Percentiles rank a stretch among this genome's conserved stretches.
Evolutionary conservation across 225 moss, liverwort and hornwort genomes (phyloP).

Genomic region (Sphagnum tenellum): DNA sequence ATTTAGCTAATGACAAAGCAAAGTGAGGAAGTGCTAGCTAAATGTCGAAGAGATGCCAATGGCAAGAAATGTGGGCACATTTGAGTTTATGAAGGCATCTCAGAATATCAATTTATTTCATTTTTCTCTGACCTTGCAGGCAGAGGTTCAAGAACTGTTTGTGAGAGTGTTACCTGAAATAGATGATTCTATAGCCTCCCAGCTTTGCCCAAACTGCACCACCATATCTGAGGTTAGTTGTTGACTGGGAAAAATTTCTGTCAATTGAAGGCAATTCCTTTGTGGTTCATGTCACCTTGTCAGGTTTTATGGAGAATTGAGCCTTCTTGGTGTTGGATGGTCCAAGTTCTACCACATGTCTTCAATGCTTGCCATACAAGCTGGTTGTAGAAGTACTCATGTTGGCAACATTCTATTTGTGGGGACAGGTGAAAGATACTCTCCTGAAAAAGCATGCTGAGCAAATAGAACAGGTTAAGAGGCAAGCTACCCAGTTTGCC

Average conservation of each 20-base stretch:
- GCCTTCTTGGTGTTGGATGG: constrained; percentile 8
- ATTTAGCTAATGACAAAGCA: too few species aligned
- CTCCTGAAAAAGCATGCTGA: constrained; percentile 68
- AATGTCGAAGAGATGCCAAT: too few species aligned
- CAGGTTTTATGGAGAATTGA: too few species aligned
- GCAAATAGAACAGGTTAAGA: constrained; percentile 45
- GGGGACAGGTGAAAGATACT: constrained; percentile 55
- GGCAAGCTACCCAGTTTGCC: constrained; percentile 67
- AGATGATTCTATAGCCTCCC: constrained; percentile 66
- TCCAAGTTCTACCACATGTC: not conserved
- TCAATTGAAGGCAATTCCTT: too few species aligned
- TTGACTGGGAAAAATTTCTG: too few species aligned
- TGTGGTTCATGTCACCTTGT: too few species aligned
- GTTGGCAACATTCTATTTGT: not conserved
- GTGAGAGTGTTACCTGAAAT: constrained; percentile 64
- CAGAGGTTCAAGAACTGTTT: constrained; percentile 79
- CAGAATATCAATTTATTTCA: not conserved
- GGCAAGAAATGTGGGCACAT: too few species aligned
- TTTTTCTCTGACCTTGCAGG: constrained; percentile 27
- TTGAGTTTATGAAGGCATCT: not conserved
- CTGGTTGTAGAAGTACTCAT: not conserved
- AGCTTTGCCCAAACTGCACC: constrained; percentile 64
- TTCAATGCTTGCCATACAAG: not conserved
- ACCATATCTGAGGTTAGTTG: constrained; percentile 62
- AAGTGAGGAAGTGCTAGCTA: too few species aligned